phyloP scores from a whole-genome alignment of 2,329 filamentous ascomycete genomes.

The Penicillium sp. region DNA sequence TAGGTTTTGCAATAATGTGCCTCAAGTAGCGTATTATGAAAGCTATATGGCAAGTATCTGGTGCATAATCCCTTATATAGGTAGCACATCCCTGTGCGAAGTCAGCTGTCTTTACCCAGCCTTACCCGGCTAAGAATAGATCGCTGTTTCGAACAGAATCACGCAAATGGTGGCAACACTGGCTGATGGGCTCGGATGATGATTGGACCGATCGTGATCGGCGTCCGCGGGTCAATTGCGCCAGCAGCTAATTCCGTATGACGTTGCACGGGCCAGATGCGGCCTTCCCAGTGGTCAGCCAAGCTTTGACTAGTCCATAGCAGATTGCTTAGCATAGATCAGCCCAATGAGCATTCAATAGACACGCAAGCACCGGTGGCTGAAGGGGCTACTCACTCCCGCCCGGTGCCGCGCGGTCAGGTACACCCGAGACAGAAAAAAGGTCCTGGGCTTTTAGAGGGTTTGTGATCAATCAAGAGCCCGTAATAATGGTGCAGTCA shows the following conservation, averaged over 20 bases:
- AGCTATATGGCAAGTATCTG: background rate
- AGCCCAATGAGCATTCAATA: conserved; percentile 13
- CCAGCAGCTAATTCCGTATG: conserved; percentile 14
- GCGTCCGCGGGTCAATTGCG: conserved; percentile 4
- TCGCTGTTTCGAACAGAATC: conserved; percentile 8
- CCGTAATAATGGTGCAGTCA: background rate
- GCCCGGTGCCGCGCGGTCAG: conserved; percentile 7
- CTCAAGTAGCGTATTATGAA: background rate
- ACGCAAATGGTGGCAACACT: conserved; percentile 21
- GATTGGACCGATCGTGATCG: conserved; percentile 20
- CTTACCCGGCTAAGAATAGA: conserved; percentile 21
- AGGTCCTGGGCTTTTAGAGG: background rate
- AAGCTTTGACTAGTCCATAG: conserved; percentile 2
- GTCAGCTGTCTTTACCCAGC: conserved; percentile 1
- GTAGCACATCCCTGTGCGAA: background rate
- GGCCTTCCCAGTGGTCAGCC: conserved; percentile 11
- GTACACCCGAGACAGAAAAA: conserved; percentile 5
- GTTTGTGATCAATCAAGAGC: background rate
- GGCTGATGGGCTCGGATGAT: conserved; percentile 3
- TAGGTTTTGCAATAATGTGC: background rate
- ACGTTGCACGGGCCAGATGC: conserved; percentile 11
- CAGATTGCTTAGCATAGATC: conserved; percentile 22
- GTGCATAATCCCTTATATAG: background rate
- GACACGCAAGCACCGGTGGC: conserved; percentile 24
- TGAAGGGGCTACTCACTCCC: conserved; percentile 7